Base-by-base conservation (phyloP, 495 filamentous ascomycete species). In the Penicillium dipodomyicola region DNA sequence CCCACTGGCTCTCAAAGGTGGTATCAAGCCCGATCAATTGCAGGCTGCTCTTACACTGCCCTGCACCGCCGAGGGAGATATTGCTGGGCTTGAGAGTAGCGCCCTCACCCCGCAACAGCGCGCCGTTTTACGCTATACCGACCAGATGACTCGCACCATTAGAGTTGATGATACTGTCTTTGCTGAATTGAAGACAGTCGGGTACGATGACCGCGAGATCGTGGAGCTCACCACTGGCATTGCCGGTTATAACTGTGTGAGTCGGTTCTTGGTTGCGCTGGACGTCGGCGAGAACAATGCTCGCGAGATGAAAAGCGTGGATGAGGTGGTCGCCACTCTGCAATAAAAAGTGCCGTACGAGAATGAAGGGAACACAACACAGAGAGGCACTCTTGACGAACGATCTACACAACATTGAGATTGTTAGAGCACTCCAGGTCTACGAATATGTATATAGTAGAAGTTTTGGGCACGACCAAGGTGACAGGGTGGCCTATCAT, bases 231-330 rank as follows among this genome's bases (percentile, higher is more conserved):
- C 87, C 50, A 85, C 88, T 12, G 89, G 87, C 14, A 84, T 91
- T 60, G 90, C 87, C 22, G 84, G 83, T 27, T 95, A 96, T 67
- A 95, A 95, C 65, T 92, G 89, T 68, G 91, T 95, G 15, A 90
- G 88, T 58, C 81, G 90, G 25, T 89, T 96, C 59, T 67, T 95
- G 60, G 90, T 96, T 12, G 89, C 90, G 12, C 67, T 96, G 60
- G 87, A 94, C 72, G 89, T 92, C 30, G 73, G 75, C 0, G 74
- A 77, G 61, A 77, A 77, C 51, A 77, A 77, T 61, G 69, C 42
- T 14, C 64, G 64, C 23, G 61, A 74, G 57, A 78, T 76, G 75
- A 75, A 73, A 62, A 71, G 60, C 39, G 73, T 75, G 33, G 72
- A 76, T 27, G 72, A 76, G 49, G 48, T 76, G 45, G 71, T 73